Evolutionary conservation across 148 eudicot genomes (phyloP).

Genomic region (Hydrangea macrophylla): DNA sequence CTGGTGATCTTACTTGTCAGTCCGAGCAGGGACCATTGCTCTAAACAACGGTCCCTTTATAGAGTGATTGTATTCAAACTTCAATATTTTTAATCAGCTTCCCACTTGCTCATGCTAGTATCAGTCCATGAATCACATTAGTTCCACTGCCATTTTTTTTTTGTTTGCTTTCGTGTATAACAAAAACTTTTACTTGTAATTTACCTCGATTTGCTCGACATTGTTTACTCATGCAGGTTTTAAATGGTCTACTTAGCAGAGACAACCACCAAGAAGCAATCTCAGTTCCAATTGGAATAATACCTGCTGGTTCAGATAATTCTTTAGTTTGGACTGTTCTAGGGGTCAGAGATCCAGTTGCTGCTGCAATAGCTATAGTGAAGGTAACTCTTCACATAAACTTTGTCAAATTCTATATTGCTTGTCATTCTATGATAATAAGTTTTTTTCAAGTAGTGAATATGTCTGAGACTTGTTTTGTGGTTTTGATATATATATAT

Average conservation of each 20-base stretch:
- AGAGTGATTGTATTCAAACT: too few relatives aligned
- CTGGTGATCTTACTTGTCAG: too few relatives aligned
- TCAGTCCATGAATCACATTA: neutral
- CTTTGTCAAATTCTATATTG: neutral
- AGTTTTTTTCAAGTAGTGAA: neutral
- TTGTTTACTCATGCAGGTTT: slow-evolving; percentile 58
- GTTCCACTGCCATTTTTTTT: neutral
- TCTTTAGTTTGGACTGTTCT: slow-evolving; percentile 99
- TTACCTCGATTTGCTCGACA: neutral
- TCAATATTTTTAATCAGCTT: too few relatives aligned
- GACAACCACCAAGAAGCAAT: slow-evolving; percentile 91
- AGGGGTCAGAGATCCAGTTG: slow-evolving; percentile 92
- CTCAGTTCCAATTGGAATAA: slow-evolving; percentile 90
- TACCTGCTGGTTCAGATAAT: slow-evolving; percentile 98
- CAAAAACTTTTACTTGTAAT: neutral
- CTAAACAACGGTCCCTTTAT: too few relatives aligned
- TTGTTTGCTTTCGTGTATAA: neutral
- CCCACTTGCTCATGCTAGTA: neutral
- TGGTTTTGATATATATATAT: too few relatives aligned
- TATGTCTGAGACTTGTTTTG: neutral
- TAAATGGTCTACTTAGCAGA: slow-evolving; percentile 80
- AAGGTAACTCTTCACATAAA: slow-evolving; percentile 44
- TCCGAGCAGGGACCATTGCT: too few relatives aligned
- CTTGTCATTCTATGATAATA: neutral
- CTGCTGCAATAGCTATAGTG: slow-evolving; percentile 94